A percentile compares a stretch with the other conserved stretches of the same genome.
phyloP scores from a whole-genome alignment of 148 eudicot species.

The Salicornia ramosissima region DNA sequence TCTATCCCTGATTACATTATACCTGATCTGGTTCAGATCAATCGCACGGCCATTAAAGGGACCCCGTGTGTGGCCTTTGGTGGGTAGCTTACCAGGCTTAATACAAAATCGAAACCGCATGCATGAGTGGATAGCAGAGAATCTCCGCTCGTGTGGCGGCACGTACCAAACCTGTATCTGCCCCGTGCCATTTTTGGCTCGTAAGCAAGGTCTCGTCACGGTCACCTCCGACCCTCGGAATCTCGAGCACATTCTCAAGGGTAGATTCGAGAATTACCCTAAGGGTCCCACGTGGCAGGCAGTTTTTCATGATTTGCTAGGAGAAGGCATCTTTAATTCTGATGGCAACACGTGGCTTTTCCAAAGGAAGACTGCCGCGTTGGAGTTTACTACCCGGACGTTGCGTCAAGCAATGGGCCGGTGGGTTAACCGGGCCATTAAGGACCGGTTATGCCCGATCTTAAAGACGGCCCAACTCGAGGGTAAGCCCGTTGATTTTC shows the following conservation, averaged over 20 bases:
- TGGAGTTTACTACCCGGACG: slow-evolving; percentile 87
- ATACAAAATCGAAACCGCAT: slow-evolving; percentile 54
- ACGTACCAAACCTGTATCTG: slow-evolving; percentile 80
- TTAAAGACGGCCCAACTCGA: slow-evolving; percentile 55
- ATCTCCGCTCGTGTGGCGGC: slow-evolving; percentile 75
- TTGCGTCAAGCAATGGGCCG: slow-evolving; percentile 89
- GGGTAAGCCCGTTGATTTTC: slow-evolving; percentile 60
- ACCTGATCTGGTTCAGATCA: slow-evolving; percentile 63
- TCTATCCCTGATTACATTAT: slow-evolving; percentile 36
- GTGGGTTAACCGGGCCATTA: slow-evolving; percentile 88
- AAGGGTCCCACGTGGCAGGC: slow-evolving; percentile 96
- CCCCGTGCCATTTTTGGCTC: slow-evolving; percentile 60
- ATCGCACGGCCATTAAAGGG: slow-evolving; percentile 46
- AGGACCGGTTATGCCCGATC: slow-evolving; percentile 56
- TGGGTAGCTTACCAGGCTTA: slow-evolving; percentile 79
- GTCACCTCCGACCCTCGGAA: slow-evolving; percentile 94
- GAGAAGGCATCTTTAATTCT: slow-evolving; percentile 79
- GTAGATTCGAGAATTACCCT: slow-evolving; percentile 82
- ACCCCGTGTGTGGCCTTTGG: slow-evolving; percentile 77
- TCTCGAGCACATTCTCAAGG: slow-evolving; percentile 76
- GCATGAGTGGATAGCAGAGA: slow-evolving; percentile 94
- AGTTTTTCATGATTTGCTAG: slow-evolving; percentile 81
- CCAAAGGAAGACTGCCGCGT: slow-evolving; percentile 92
- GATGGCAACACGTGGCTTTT: slow-evolving; percentile 98
- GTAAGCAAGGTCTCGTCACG: slow-evolving; percentile 79